Evolutionary conservation across 768 basidiomycete species (phyloP).

Genomic region (Xerocomellus chrysenteron): DNA sequence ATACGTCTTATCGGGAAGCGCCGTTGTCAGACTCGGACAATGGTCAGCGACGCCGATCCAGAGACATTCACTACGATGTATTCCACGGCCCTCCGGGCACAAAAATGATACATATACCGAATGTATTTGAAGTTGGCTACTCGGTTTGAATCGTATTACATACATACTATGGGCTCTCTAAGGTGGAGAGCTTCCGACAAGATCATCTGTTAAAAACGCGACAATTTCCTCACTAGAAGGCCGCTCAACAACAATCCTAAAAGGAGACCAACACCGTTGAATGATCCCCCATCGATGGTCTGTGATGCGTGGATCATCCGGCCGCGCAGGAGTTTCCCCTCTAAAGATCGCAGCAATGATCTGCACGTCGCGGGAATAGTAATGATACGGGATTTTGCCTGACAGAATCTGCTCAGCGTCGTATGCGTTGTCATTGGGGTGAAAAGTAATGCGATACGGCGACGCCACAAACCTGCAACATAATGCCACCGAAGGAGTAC

Average conservation of each 20-base stretch:
- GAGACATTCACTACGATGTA: too few relatives aligned
- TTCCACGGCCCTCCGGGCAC: too few relatives aligned
- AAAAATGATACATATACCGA: too few relatives aligned
- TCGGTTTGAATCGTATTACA: background rate
- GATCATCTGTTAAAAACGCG: background rate
- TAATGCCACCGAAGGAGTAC: constrained; percentile 32
- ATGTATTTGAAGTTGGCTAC: too few relatives aligned
- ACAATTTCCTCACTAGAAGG: constrained; percentile 3
- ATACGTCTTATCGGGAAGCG: constrained; percentile 30
- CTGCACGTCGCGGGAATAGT: constrained; percentile 1
- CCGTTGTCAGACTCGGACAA: constrained; percentile 15
- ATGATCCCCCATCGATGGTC: constrained; percentile 6
- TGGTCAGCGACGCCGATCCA: constrained; percentile 16
- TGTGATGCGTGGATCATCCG: background rate
- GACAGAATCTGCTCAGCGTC: constrained; percentile 7
- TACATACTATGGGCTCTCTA: too few relatives aligned
- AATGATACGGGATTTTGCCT: background rate
- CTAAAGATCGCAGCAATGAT: background rate
- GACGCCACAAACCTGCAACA: constrained; percentile 17
- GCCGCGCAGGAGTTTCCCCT: background rate
- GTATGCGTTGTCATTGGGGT: background rate
- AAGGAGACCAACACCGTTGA: constrained; percentile 3
- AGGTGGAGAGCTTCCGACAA: background rate
- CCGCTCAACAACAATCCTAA: background rate
- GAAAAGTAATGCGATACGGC: background rate